Evolutionary conservation across 768 basidiomycete species (phyloP).

Genomic region (Psilocybe cyanescens): DNA sequence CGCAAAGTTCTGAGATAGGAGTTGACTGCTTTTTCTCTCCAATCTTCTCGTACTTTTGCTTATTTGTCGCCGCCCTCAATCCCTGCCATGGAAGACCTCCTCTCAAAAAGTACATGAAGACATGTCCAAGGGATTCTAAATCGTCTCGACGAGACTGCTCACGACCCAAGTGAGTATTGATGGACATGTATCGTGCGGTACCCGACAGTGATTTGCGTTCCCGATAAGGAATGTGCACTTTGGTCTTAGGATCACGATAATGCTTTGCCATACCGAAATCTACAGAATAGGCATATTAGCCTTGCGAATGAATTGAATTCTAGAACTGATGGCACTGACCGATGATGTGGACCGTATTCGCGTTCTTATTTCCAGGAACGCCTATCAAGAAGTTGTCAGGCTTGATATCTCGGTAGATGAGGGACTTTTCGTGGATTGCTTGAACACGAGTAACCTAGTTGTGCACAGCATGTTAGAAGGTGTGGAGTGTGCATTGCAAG

Average conservation of each 20-base stretch:
- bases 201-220: slow-evolving; percentile 97
- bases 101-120: slow-evolving; percentile 99
- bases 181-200: slow-evolving; percentile 98
- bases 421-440: slow-evolving; percentile 96
- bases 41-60: slow-evolving; percentile 99
- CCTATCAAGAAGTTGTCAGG: slow-evolving; percentile 99
- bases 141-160: slow-evolving; percentile 96
- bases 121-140: slow-evolving; percentile 95
- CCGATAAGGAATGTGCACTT: slow-evolving; percentile 98
- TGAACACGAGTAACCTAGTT: slow-evolving; percentile 92
- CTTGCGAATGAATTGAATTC: slow-evolving; percentile 3
- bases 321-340: slow-evolving; percentile 51
- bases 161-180: slow-evolving; percentile 97
- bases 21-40: slow-evolving; percentile 99
- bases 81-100: slow-evolving; percentile 99
- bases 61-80: slow-evolving; percentile 96
- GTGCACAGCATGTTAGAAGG: neutral
- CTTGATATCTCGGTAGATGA: slow-evolving; percentile 99
- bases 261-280: slow-evolving; percentile 99
- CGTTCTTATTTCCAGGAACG: slow-evolving; percentile 87
- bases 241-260: slow-evolving; percentile 97
- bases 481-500: neutral
- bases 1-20: slow-evolving; percentile 88
- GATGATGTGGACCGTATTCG: slow-evolving; percentile 86
- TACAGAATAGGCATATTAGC: slow-evolving; percentile 23